Conservation (phyloP, 768 basidiomycete genomes). For the Infundibulicybe gibba region DNA sequence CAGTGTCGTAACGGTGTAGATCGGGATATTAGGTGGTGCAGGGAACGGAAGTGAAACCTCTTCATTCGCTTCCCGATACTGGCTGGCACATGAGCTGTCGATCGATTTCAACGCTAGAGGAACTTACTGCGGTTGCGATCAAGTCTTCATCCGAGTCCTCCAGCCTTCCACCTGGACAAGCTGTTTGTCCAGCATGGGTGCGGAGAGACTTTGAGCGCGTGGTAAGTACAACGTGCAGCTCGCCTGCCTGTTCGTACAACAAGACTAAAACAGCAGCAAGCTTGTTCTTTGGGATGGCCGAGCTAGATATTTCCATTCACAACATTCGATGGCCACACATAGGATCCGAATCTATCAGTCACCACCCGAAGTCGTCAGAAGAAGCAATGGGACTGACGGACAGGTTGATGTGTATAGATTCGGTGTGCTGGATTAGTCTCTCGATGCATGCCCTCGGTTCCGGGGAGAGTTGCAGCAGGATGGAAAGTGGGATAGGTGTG, state of each 20-base stretch:
- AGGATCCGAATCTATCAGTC: background rate
- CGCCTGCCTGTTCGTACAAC: conserved; percentile 66
- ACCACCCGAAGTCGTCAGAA: too few species aligned
- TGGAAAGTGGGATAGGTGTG: background rate
- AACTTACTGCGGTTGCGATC: conserved; percentile 71
- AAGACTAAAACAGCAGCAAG: conserved; percentile 79
- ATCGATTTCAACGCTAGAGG: background rate
- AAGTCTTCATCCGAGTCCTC: conserved; percentile 64
- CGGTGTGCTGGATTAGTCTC: conserved; percentile 27
- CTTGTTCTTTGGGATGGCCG: conserved; percentile 29
- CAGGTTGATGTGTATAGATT: conserved; percentile 42
- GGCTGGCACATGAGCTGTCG: background rate
- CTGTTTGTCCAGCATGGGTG: conserved; percentile 79
- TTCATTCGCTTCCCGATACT: conserved; percentile 85
- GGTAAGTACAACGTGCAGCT: conserved; percentile 76
- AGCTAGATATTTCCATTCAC: conserved; percentile 21
- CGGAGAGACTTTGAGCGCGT: conserved; percentile 77
- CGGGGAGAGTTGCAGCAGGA: conserved; percentile 20
- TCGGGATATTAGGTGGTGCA: conserved; percentile 32
- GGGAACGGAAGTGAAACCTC: conserved; percentile 70
- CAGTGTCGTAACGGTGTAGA: conserved; percentile 59
- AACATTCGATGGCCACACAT: conserved; percentile 9
- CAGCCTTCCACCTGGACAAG: conserved; percentile 77
- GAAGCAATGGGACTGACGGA: conserved; percentile 34
- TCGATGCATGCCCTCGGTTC: conserved; percentile 30